Conservation (phyloP, 2,329 filamentous ascomycete species). For the Westerdykella aurantiaca region DNA sequence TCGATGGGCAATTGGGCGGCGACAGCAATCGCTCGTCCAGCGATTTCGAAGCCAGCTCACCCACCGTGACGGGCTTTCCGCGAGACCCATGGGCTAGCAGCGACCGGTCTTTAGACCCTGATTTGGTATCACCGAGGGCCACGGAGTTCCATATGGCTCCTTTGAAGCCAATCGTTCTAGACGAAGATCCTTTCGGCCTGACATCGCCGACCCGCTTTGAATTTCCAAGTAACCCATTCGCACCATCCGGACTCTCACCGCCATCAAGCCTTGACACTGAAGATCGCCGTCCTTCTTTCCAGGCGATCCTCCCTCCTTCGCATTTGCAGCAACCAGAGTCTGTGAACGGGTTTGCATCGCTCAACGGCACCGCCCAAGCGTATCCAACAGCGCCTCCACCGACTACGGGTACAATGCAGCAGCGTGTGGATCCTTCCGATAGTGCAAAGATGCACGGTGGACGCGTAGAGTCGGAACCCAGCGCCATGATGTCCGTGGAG, state of each 20-base stretch:
- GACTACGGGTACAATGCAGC: slow-evolving; percentile 1
- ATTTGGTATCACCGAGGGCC: slow-evolving; percentile 31
- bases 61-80: too few relatives aligned
- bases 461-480: slow-evolving; percentile 20
- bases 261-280: slow-evolving; percentile 17
- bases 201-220: slow-evolving; percentile 40
- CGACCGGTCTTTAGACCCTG: slow-evolving; percentile 18
- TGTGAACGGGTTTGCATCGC: slow-evolving; percentile 31
- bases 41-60: slow-evolving; percentile 16
- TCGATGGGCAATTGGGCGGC: too few relatives aligned
- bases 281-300: slow-evolving; percentile 30
- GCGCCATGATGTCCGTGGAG: slow-evolving; percentile 8
- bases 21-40: slow-evolving; percentile 4
- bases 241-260: slow-evolving; percentile 11
- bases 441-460: slow-evolving; percentile 8
- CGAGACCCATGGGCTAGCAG: too few relatives aligned
- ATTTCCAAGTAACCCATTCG: slow-evolving; percentile 31
- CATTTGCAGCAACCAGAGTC: slow-evolving; percentile 22
- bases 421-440: slow-evolving; percentile 10
- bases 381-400: slow-evolving; percentile 15
- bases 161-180: slow-evolving; percentile 25
- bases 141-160: slow-evolving; percentile 37
- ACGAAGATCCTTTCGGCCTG: slow-evolving; percentile 35
- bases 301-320: slow-evolving; percentile 32
- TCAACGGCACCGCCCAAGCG: slow-evolving; percentile 31